phyloP scores from a whole-genome alignment of 2,329 filamentous ascomycete species.

The Aspergillus thermomutatus region DNA sequence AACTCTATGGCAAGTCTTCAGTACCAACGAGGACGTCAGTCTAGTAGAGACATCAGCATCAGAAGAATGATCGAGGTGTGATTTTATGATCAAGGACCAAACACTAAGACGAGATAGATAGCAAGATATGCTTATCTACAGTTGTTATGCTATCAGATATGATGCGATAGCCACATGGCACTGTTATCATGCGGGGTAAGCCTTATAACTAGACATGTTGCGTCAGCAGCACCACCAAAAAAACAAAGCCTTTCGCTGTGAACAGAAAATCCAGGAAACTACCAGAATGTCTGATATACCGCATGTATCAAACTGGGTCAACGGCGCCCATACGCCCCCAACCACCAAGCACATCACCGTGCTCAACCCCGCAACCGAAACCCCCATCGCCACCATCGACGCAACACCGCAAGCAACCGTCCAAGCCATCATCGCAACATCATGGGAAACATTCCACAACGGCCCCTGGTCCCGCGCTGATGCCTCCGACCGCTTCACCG shows the following conservation, averaged over 20 bases:
- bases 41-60: too few species aligned
- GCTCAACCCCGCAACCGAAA: constrained; percentile 30
- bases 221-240: background rate
- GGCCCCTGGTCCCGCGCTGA: constrained; percentile 58
- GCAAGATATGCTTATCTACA: background rate
- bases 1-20: too few species aligned
- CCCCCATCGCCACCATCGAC: constrained; percentile 44
- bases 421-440: constrained; percentile 46
- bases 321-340: constrained; percentile 20
- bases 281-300: constrained; percentile 13
- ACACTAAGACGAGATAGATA: background rate
- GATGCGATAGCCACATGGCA: background rate
- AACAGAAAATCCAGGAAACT: too few species aligned
- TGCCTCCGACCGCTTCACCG: constrained; percentile 57
- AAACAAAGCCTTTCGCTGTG: background rate
- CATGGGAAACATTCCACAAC: constrained; percentile 40
- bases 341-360: constrained; percentile 17
- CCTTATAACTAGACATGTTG: background rate
- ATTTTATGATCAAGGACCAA: background rate
- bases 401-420: constrained; percentile 54
- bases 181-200: background rate
- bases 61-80: too few species aligned
- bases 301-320: constrained; percentile 30
- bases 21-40: too few species aligned
- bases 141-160: background rate